Base-by-base conservation (phyloP, 1,139 yeast genomes). In the Groenewaldozyma auringiensis region DNA sequence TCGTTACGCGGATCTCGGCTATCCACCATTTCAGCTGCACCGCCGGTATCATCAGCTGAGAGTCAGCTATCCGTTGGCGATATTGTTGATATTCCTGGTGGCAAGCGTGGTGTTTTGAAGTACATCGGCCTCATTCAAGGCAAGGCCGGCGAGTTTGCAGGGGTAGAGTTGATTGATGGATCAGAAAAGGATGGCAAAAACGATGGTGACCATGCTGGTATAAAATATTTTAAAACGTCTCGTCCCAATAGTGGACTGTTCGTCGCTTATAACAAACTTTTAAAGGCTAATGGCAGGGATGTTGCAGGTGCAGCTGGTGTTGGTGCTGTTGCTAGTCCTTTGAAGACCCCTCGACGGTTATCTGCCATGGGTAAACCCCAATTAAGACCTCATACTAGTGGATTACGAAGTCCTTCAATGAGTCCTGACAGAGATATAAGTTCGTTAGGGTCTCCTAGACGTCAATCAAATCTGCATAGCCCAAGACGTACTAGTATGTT, bases 121-220 rank as follows among this genome's bases (percentile, higher is more conserved):
- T 92, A 77, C 62, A 70, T 80, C 21, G 97, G 97, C 0, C 68
- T 76, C 1, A 86, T 92, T 20, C 75, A 79, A 29, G 83, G 83
- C 25, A 87, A 85, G 57, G 64, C 67, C 3, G 96, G 96, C 0
- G 68, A 72, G n/a, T 92, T 82, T 67, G 96, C 89, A 3, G 98
- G 98, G 1, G 74, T 92, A 3, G 96, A 92, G 61, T 68, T 92
- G 41, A 58, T 75, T 9, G 89, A 86, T 2, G 77, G 83, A 3
- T 81, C 82, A 18, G 68, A 72, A 1, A 58, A 58, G 3, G 70
- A 78, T 42, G 98, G 98, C 11, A 83, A 85, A 60, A 88, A 92
- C 59, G 75, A 78, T 54, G 98, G 98, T 6, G 69, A 71, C 22
- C 76, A 78, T 41, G 73, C 78, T 40, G 94, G 55, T 18, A 57